These are phyloP conservation scores for Exophiala mesophila DNA, from an alignment of 2,329 filamentous ascomycete species.

Conservation along the genomic window DNA sequence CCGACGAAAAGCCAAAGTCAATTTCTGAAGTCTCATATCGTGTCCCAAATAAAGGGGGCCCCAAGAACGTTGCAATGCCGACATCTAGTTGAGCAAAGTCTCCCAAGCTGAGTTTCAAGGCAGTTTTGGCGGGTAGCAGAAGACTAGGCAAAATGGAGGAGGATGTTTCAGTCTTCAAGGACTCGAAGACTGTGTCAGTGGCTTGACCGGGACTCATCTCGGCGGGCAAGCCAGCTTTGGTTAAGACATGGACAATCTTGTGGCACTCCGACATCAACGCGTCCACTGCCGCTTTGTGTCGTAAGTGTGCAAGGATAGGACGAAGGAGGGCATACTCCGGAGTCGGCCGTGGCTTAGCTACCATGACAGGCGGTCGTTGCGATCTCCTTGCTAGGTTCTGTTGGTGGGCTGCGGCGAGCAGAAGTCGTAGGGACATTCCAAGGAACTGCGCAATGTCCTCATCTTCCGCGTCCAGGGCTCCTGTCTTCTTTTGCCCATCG, in stretches of 20 bases:
- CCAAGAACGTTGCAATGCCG: constrained; percentile 20
- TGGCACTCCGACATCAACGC: constrained; percentile 30
- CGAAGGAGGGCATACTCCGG: constrained; percentile 56
- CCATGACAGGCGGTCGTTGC: constrained; percentile 53
- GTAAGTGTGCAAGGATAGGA: constrained; percentile 51
- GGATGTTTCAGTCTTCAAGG: constrained; percentile 9
- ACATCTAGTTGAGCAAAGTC: constrained; percentile 12
- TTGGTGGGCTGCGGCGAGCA: constrained; percentile 74
- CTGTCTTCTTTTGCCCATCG: constrained; percentile 47
- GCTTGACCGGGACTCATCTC: constrained; percentile 6
- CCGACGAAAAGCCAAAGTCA: constrained; percentile 17
- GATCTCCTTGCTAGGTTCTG: constrained; percentile 67
- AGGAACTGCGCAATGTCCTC: constrained; percentile 60
- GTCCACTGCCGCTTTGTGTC: constrained; percentile 41
- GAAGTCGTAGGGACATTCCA: constrained; percentile 64
- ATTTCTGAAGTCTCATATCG: constrained; percentile 18
- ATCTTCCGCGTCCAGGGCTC: constrained; percentile 31
- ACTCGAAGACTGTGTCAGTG: constrained; percentile 2
- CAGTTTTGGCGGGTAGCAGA: constrained; percentile 15
- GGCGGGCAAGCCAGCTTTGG: constrained; percentile 15
- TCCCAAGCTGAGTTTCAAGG: constrained; percentile 16
- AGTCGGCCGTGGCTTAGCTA: constrained; percentile 45
- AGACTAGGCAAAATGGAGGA: constrained; percentile 9
- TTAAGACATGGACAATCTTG: constrained; percentile 21
- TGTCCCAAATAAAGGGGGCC: constrained; percentile 21